Evolutionary conservation across 164 flowering plant genomes (phyloP), one percentile per base, ranked within the genome.

Genomic region (Tetrastigma voinierianum): DNA sequence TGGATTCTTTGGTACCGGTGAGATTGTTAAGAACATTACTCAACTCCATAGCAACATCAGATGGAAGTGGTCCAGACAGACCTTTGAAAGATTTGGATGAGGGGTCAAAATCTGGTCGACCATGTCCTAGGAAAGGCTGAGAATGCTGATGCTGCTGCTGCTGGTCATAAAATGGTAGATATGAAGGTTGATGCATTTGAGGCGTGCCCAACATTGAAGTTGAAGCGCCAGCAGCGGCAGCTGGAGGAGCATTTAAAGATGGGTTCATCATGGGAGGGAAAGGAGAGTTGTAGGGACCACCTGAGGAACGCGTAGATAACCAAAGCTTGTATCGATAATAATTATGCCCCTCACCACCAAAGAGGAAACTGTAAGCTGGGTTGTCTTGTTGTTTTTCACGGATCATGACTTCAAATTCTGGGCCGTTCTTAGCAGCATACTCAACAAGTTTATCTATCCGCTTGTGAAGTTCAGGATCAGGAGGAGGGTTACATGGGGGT

Each of bases 371-470:
- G 57, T 95, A 95, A 32, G 78, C 97, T 61, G 99, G 99, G 78
- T 92, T 92, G 44, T 89, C 96, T 64, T 82, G 85, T 77, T 95
- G 93, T 67, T 90, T 92, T 70, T 90, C 97, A 52, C 99, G 90
- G 46, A 95, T 87, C 97, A 92, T 90, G 51, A 88, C 90, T 77
- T 95, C 99, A 74, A 95, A 95, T 69, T 92, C 96, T 25, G 97
- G 99, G 45, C 99, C 99, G 71, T 90, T 88, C 84, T 89, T 92
- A 20, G 84, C 83, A 58, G 90, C 69, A 81, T 95, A 95, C 74
- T 95, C 98, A 14, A 87, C 91, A 64, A 90, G 87, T 59, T 95
- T 95, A 74, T 95, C 99, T 19, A 95, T 95, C 32, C 96, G 90
- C 67, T 91, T 91, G 61, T 85, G 96, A 59, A 90, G 90, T 75